Evolutionary conservation across 495 filamentous ascomycete species (phyloP), one percentile per base, ranked within the genome.

Genomic region (Entonaema liquescens): DNA sequence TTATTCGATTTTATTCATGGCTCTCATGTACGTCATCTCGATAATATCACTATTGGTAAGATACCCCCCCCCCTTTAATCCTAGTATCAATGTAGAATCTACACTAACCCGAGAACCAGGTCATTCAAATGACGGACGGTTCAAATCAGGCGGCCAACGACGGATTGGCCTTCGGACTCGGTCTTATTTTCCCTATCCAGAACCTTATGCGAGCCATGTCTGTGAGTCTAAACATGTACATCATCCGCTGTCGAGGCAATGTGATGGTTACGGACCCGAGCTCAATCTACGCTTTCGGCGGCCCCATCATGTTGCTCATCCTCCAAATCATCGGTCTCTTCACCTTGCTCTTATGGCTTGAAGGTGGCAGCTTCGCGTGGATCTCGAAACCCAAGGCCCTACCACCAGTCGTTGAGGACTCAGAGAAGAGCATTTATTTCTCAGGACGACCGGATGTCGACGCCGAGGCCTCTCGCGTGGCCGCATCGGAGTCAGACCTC

Each of bases 261-360:
- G 65, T 53, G 15, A 68, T 61, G 65, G 59, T 74, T 63, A 72
- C 72, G 25, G 77, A 79, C 65, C 77, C 80, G 64, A 75, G 82
- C 2, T 80, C 81, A 15, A 76, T 81, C 15, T 84, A 83, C 47
- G 82, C 81, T 3, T 79, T 92, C 74, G 93, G 93, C 50, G 90
- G 90, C 0, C 91, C 93, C 3, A 93, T 97, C 56, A 76, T 91
- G 3, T 94, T 94, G 69, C 84, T 95, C 15, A 84, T 93, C 50
- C 29, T 89, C 0, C 93, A 97, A 73, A 85, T 85, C 0, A 72
- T 91, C 23, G 33, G 91, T 26, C 83, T 94, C 3, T 92, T 94
- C 69, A 77, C 79, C 3, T 68, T 92, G 26, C 83, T 95, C 1
- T 76, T 97, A 25, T 92, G 90, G 85, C 83, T 83, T 65, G 91